Conservation (phyloP, 2,329 filamentous ascomycete genomes). For the Sclerotiophoma versabilis region DNA sequence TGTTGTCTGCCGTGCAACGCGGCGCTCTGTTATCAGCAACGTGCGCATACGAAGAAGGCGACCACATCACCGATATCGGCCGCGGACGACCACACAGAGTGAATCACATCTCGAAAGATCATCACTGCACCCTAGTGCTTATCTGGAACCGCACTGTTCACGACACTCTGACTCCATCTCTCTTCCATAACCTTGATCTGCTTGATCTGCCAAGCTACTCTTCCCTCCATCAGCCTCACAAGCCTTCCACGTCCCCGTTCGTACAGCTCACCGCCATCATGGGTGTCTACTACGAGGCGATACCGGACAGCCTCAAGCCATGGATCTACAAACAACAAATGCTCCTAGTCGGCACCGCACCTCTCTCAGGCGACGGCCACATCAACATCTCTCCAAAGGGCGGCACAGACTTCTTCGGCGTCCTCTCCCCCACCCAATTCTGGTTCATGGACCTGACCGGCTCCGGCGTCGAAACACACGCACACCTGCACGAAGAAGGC, state of each 20-base stretch:
- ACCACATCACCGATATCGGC: constrained; percentile 18
- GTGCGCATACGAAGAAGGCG: background rate
- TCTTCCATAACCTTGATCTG: background rate
- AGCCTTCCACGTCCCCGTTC: background rate
- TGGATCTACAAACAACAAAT: constrained; percentile 56
- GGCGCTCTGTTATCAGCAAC: too few relatives aligned
- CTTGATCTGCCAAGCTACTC: background rate
- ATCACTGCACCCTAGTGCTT: constrained; percentile 7
- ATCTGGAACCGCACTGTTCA: background rate
- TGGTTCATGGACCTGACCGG: constrained; percentile 57
- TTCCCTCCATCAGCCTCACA: background rate
- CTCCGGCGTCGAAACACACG: constrained; percentile 54
- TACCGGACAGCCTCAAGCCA: constrained; percentile 46
- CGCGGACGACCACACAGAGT: constrained; percentile 17
- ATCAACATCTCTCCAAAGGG: constrained; percentile 58
- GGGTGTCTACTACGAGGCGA: constrained; percentile 55
- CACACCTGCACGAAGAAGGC: constrained; percentile 51
- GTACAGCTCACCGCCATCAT: constrained; percentile 34
- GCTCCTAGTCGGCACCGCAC: constrained; percentile 54
- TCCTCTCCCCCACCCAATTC: constrained; percentile 50
- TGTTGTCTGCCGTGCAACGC: too few relatives aligned
- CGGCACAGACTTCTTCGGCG: constrained; percentile 50
- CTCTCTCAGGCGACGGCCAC: constrained; percentile 50
- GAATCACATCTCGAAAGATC: constrained; percentile 14
- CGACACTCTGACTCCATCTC: background rate